These are phyloP conservation scores for Colletotrichum cuscutae DNA, from an alignment of 2,329 filamentous ascomycete genomes.

Conservation along the genomic window DNA sequence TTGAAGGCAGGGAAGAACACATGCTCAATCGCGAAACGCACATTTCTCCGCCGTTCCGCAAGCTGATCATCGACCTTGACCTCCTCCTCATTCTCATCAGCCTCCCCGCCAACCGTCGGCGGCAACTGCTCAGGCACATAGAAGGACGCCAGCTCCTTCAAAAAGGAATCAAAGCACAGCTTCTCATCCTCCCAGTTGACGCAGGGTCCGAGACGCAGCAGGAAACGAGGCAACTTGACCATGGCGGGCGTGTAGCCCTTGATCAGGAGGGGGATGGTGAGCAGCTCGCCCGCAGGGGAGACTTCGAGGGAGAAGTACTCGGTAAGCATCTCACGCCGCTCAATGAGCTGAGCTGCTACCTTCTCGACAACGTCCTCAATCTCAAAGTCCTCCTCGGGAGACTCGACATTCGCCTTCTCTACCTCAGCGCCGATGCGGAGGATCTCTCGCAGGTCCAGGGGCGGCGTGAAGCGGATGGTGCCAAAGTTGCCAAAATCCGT, in stretches of 20 bases:
- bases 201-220: slow-evolving; percentile 87
- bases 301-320: slow-evolving; percentile 95
- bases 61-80: slow-evolving; percentile 57
- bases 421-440: slow-evolving; percentile 78
- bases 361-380: slow-evolving; percentile 72
- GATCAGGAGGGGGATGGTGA: slow-evolving; percentile 83
- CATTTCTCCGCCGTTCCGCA: slow-evolving; percentile 71
- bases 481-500: slow-evolving; percentile 98
- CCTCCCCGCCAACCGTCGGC: slow-evolving; percentile 45
- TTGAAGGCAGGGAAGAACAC: slow-evolving; percentile 92
- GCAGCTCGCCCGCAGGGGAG: slow-evolving; percentile 78
- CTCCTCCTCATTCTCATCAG: slow-evolving; percentile 42
- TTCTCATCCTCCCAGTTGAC: slow-evolving; percentile 90
- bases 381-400: slow-evolving; percentile 68
- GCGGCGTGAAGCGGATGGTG: slow-evolving; percentile 79
- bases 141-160: slow-evolving; percentile 88
- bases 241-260: slow-evolving; percentile 90
- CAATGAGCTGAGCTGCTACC: slow-evolving; percentile 76
- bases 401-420: slow-evolving; percentile 63
- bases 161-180: slow-evolving; percentile 83
- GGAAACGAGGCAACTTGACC: slow-evolving; percentile 87
- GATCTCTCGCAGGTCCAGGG: slow-evolving; percentile 76
- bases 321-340: slow-evolving; percentile 83
- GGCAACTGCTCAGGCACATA: slow-evolving; percentile 91
- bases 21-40: slow-evolving; percentile 84